Percentiles rank a stretch among this genome's conserved stretches.
Evolutionary conservation across 257 asterid genomes (phyloP).

Genomic region (Pogostemon cablin): DNA sequence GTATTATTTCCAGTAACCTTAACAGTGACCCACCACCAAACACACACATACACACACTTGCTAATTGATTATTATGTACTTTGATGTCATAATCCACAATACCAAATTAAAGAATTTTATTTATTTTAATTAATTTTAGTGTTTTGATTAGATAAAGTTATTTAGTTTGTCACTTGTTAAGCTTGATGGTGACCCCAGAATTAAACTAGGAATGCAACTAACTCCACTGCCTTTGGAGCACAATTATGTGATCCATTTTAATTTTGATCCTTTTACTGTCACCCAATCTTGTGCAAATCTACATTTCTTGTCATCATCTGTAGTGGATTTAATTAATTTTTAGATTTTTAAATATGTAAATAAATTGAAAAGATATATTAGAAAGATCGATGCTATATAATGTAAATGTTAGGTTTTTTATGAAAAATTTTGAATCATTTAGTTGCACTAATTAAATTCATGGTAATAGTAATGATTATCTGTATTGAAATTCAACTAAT

Average conservation of each 20-base stretch:
- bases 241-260: constrained; percentile 36
- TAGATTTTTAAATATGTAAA: background rate
- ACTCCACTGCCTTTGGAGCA: constrained; percentile 52
- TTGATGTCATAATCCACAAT: constrained; percentile 39
- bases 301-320: constrained; percentile 30
- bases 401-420: too few species aligned
- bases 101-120: constrained; percentile 7
- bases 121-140: constrained; percentile 24
- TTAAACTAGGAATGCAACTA: constrained; percentile 35
- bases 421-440: too few species aligned
- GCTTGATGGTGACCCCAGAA: constrained; percentile 38
- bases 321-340: background rate
- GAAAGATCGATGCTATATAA: too few species aligned
- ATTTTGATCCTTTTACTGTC: constrained; percentile 29
- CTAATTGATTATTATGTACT: constrained; percentile 27
- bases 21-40: constrained; percentile 42
- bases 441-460: too few species aligned
- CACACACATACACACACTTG: constrained; percentile 2
- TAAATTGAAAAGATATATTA: background rate
- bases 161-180: constrained; percentile 28
- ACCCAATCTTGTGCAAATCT: constrained; percentile 34
- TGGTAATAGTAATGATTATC: too few species aligned
- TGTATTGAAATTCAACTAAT: too few species aligned
- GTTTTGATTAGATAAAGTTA: constrained; percentile 12
- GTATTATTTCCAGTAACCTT: constrained; percentile 24